Evolutionary conservation across 306 rosid species (phyloP), one percentile per base, ranked within the genome.

Genomic region (Vigna unguiculata): DNA sequence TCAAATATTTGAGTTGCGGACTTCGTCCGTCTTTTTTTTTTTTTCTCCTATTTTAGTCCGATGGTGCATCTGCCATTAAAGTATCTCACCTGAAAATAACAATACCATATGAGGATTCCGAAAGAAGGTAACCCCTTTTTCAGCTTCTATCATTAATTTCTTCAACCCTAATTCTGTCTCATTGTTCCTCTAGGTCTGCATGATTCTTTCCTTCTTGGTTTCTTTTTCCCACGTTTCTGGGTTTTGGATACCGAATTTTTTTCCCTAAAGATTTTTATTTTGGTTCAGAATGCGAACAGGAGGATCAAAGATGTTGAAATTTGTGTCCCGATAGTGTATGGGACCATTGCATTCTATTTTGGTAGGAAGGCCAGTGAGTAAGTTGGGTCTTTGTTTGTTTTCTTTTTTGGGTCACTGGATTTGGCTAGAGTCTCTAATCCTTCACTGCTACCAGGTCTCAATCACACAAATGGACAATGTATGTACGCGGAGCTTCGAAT

Each of bases 361-460:
- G 99, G 99, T 17, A 83, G 97, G 79, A 95, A 92, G 97, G 97
- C 97, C 51, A 92, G 97, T 69, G 99, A 95, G 99, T 95, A 86
- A 92, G 99, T 92, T 47, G 47, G 59, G 61, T 59, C 47, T 54
- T 46, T 69, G 25, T 52, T 40, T 7, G 58, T 63, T 55, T 43
- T 4, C 20, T 9, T 71, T 51, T n/a, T 21, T 71, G 54, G 11
- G 32, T 83, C 75, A 24, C 4, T 48, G 53, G 28, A 53, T 48
- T 76, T 84, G 84, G 73, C 66, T 38, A 30, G 74, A 34, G 22
- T 65, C 40, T 9, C 21, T 82, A 43, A 49, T 69, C 22, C 34
- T 55, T 83, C 32, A 8, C 15, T 76, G 20, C 30, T 58, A 28
- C 72, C 67, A 95, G 99, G 93, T 86, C 97, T 74, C 97, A 88